Evolutionary conservation across 805 yeast genomes (phyloP).

Genomic region (Saccharomycopsis javanensis): DNA sequence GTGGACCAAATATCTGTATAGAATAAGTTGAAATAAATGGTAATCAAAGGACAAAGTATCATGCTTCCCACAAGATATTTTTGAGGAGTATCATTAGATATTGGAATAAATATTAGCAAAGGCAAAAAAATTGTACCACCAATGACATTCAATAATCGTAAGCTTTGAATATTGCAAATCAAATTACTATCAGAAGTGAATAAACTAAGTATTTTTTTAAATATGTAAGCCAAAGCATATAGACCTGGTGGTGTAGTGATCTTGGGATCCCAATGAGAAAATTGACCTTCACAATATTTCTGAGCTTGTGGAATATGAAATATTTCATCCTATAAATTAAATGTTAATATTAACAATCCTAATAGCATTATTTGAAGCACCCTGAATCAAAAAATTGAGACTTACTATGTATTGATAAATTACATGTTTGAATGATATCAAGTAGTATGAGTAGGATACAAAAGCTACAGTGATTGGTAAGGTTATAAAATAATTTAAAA

Average conservation of each 20-base stretch:
- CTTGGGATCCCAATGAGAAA: conserved; percentile 70
- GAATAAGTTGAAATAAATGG: conserved; percentile 65
- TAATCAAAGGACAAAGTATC: conserved; percentile 56
- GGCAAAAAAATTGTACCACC: conserved; percentile 57
- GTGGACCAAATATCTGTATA: conserved; percentile 95
- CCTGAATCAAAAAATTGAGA: neutral
- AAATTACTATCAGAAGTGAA: conserved; percentile 22
- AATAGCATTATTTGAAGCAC: neutral
- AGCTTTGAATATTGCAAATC: conserved; percentile 29
- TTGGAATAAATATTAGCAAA: conserved; percentile 32
- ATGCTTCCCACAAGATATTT: conserved; percentile 36
- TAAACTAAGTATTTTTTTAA: conserved; percentile 23
- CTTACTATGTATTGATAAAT: conserved; percentile 9
- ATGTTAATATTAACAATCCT: neutral
- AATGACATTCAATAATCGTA: conserved; percentile 51
- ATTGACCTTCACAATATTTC: conserved; percentile 52
- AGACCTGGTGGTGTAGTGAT: conserved; percentile 97
- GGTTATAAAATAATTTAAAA: conserved; percentile 2
- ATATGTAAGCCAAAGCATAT: conserved; percentile 40
- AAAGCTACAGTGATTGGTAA: conserved; percentile 7
- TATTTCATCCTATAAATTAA: conserved; percentile 47
- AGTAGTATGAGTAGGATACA: conserved; percentile 7
- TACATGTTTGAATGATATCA: conserved; percentile 9
- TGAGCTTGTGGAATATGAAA: conserved; percentile 81
- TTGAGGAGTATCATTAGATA: conserved; percentile 32